Percentiles rank a stretch among this genome's conserved stretches.
Evolutionary conservation across 257 asterid genomes (phyloP).

Genomic region (Primulina eburnea): DNA sequence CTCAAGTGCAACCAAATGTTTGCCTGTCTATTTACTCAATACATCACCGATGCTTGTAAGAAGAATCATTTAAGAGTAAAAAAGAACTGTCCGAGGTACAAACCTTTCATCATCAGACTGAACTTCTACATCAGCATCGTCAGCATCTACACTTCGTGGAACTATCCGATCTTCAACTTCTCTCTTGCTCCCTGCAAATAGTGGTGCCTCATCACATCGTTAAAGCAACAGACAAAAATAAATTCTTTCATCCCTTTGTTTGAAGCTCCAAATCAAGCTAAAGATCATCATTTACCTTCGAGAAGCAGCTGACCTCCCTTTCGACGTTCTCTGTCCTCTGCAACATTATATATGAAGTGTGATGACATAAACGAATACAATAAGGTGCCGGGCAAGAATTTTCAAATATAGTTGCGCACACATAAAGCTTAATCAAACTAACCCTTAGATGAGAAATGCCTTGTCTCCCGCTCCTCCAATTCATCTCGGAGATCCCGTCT

Average conservation of each 20-base stretch:
- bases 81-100: not conserved
- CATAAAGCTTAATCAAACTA: conserved; percentile 19
- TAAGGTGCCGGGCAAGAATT: not conserved
- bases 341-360: conserved; percentile 19
- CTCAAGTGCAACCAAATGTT: not conserved
- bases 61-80: not conserved
- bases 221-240: not conserved
- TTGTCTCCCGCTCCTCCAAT: conserved; percentile 75
- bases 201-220: not conserved
- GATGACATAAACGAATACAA: not conserved
- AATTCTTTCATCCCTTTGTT: not conserved
- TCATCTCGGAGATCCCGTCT: conserved; percentile 75
- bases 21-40: not conserved
- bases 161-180: conserved; percentile 72
- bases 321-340: conserved; percentile 92
- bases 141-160: conserved; percentile 82
- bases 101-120: conserved; percentile 73
- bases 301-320: conserved; percentile 73
- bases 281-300: conserved; percentile 56
- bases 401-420: conserved; percentile 5
- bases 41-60: not conserved
- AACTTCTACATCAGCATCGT: conserved; percentile 67
- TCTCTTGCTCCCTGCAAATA: conserved; percentile 61
- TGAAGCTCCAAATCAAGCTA: not conserved
- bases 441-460: conserved; percentile 74